These are phyloP conservation scores for Diaporthe velutina DNA, from an alignment of 2,329 filamentous ascomycete genomes.

Conservation along the genomic window DNA sequence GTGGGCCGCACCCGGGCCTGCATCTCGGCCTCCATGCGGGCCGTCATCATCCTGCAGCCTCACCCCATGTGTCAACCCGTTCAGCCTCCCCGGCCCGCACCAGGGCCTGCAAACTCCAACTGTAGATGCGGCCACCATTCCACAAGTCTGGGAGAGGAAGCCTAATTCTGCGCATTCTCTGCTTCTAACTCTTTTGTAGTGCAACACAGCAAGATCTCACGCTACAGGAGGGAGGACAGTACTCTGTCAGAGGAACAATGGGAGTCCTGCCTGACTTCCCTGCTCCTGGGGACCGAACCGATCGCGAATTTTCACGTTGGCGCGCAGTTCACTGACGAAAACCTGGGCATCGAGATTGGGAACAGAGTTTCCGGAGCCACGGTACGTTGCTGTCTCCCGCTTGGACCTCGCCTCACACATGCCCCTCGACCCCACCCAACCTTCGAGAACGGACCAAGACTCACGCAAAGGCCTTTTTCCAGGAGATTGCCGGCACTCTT, in stretches of 20 bases:
- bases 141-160: background rate
- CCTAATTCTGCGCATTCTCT: conserved; percentile 11
- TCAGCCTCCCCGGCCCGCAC: conserved; percentile 1
- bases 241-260: conserved; percentile 75
- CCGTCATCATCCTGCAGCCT: conserved; percentile 42
- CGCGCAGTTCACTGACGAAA: conserved; percentile 67
- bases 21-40: conserved; percentile 20
- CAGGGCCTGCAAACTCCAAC: conserved; percentile 7
- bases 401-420: conserved; percentile 14
- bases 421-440: background rate
- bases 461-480: conserved; percentile 42
- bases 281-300: conserved; percentile 65
- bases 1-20: conserved; percentile 28
- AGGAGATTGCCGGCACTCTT: conserved; percentile 80
- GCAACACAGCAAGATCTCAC: conserved; percentile 66
- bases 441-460: conserved; percentile 12
- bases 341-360: conserved; percentile 73
- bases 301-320: conserved; percentile 69
- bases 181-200: conserved; percentile 54
- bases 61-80: conserved; percentile 49
- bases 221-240: conserved; percentile 66
- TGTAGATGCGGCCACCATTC: background rate
- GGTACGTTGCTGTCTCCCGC: conserved; percentile 56
- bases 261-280: conserved; percentile 69
- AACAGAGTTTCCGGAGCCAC: conserved; percentile 78